Base-by-base conservation (phyloP, 2,329 filamentous ascomycete species). In the Lachnellula hyalina region DNA sequence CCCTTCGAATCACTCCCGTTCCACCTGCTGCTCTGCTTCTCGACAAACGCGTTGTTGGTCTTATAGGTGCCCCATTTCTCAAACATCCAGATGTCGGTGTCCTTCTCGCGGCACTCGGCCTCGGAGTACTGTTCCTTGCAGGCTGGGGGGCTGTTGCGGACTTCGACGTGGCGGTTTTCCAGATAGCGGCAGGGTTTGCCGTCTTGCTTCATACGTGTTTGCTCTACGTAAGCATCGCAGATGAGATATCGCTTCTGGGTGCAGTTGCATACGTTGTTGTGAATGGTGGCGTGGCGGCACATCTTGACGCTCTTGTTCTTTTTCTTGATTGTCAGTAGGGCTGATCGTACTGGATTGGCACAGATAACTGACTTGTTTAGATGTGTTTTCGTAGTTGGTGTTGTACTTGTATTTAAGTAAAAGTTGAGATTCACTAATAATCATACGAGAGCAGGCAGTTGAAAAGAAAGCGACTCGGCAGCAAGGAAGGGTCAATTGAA, bases 141-240 rank as follows among this genome's bases (percentile, higher is more conserved):
- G 9, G 25, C 38, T 0, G 36, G 36, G 6, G 15, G 14, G 32
- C 25, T 40, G 28, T 21, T n/a, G 8, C 14, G 12, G 5, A 15
- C 15, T 8, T 46, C 34, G 35, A 44, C 28, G 25, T 45, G 32
- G 6, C 50, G 40, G 40, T 7, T 38, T n/a, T 47, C 19, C 14
- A 35, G 6, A 4, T 47, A 7, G 15, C 47, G 52, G 45, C 57
- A 59, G n/a, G 49, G 49, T 2, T 7, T 8, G 19, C 49, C 51
- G 25, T 59, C 57, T 25, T 57, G 17, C 17, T 57, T 52, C 21
- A 8, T 35, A 44, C 36, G 47, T 1, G 57, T 59, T 47, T 59
- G 54, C 4, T 53, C 52, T 45, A 59, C 49, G 19, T 56, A 52
- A 2, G 15, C 12, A 11, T 32, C 19, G 47, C 52, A 59, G 25